Percentiles rank a stretch among this genome's conserved stretches.
Conservation (phyloP, 1,139 yeast species). For the Kluyveromyces sp. region DNA sequence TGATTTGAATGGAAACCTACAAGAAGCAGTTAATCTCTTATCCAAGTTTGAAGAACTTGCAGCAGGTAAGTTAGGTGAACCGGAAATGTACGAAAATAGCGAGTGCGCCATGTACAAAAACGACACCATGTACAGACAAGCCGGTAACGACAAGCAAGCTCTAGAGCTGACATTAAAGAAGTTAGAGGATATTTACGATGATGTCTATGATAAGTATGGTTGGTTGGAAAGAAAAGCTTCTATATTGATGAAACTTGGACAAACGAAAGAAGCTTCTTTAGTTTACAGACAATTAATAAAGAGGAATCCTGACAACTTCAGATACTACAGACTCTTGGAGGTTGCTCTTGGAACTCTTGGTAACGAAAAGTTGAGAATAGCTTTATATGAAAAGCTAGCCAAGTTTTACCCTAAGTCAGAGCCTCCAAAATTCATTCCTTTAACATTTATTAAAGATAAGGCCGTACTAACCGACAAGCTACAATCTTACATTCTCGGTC, state of each 20-base stretch:
- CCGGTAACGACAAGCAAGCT: conserved; percentile 38
- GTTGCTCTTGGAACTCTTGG: conserved; percentile 43
- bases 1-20: conserved; percentile 60
- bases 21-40: conserved; percentile 64
- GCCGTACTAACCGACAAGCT: conserved; percentile 40
- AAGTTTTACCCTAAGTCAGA: conserved; percentile 77
- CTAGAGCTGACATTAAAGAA: conserved; percentile 54
- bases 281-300: conserved; percentile 64
- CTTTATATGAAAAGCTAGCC: conserved; percentile 56
- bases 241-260: conserved; percentile 41
- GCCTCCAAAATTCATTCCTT: conserved; percentile 69
- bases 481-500: conserved; percentile 46
- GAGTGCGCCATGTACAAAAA: conserved; percentile 75
- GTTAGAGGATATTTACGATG: conserved; percentile 44
- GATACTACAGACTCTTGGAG: conserved; percentile 63
- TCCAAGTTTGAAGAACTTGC: conserved; percentile 67
- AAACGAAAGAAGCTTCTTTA: conserved; percentile 53
- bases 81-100: conserved; percentile 68
- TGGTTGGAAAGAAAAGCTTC: conserved; percentile 62
- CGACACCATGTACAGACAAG: conserved; percentile 53
- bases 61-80: conserved; percentile 56
- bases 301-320: conserved; percentile 76
- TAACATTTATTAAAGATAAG: conserved; percentile 60
- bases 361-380: conserved; percentile 38
- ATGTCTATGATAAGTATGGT: conserved; percentile 57